Percentiles rank a stretch among this genome's conserved stretches.
Evolutionary conservation across 2,329 filamentous ascomycete species (phyloP).

Genomic region (Cercospora canescens): DNA sequence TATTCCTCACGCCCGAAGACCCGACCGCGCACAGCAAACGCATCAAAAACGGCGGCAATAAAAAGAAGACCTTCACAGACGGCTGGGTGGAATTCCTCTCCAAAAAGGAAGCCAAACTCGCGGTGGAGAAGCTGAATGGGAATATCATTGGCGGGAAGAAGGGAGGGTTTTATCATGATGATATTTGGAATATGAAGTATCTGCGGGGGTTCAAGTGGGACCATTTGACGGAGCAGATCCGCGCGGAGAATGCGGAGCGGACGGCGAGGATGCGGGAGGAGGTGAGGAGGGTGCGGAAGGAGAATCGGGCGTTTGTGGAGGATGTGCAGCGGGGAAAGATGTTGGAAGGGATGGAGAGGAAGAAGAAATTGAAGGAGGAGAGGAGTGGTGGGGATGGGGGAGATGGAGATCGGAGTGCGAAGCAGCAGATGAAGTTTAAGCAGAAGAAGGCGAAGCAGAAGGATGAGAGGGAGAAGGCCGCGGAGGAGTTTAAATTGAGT

Average conservation of each 20-base stretch:
- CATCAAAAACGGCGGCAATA: constrained; percentile 74
- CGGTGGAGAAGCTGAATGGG: constrained; percentile 74
- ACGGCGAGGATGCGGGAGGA: constrained; percentile 74
- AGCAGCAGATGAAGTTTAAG: constrained; percentile 11
- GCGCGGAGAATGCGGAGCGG: constrained; percentile 77
- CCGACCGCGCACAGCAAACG: constrained; percentile 65
- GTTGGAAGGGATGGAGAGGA: constrained; percentile 65
- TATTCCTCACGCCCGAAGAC: constrained; percentile 78
- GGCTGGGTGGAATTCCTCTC: constrained; percentile 82
- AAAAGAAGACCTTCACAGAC: constrained; percentile 78
- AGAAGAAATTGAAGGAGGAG: constrained; percentile 56
- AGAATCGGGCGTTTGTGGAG: constrained; percentile 78
- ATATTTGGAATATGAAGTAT: constrained; percentile 83
- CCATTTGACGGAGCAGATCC: constrained; percentile 71
- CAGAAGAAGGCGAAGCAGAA: constrained; percentile 8
- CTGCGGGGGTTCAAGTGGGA: constrained; percentile 82
- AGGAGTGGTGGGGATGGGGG: constrained; percentile 14
- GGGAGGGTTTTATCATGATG: constrained; percentile 78
- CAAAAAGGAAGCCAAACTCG: constrained; percentile 76
- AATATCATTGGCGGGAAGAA: constrained; percentile 82
- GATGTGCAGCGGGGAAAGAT: constrained; percentile 81
- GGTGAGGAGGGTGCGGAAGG: constrained; percentile 70
- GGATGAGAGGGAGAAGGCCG: constrained; percentile 1
- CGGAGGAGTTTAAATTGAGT: background rate
- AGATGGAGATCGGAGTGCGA: background rate